A percentile compares a stretch with the other conserved stretches of the same genome.
Evolutionary conservation across 768 basidiomycete species (phyloP).

Genomic region (Amanita rubescens): DNA sequence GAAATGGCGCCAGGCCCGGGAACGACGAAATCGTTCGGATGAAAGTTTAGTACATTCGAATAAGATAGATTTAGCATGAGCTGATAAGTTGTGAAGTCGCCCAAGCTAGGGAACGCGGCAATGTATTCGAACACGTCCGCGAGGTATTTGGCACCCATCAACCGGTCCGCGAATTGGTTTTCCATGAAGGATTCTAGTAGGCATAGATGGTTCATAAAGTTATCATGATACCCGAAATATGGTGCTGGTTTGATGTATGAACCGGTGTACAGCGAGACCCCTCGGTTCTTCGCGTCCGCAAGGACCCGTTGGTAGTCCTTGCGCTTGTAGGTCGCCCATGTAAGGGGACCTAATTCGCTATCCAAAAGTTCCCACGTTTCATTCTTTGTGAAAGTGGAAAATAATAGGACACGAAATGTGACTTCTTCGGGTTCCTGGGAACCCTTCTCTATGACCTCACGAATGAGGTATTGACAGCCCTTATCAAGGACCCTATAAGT

Average conservation of each 20-base stretch:
- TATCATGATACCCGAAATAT: constrained; percentile 35
- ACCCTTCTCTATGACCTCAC: constrained; percentile 64
- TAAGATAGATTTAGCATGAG: constrained; percentile 55
- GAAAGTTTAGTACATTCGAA: constrained; percentile 49
- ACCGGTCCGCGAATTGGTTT: constrained; percentile 39
- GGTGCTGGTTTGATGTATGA: constrained; percentile 72
- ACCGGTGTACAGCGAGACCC: constrained; percentile 51
- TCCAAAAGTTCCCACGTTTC: constrained; percentile 64
- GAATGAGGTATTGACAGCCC: constrained; percentile 59
- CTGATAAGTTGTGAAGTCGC: constrained; percentile 68
- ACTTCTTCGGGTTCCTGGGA: constrained; percentile 52
- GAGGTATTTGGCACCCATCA: constrained; percentile 45
- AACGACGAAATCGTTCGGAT: constrained; percentile 62
- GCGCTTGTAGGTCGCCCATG: constrained; percentile 52
- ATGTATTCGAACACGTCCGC: constrained; percentile 59
- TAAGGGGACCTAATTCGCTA: constrained; percentile 45
- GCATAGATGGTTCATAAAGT: constrained; percentile 55
- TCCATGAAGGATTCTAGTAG: constrained; percentile 57
- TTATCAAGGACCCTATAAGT: constrained; percentile 70
- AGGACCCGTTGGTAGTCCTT: constrained; percentile 48
- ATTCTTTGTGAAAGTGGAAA: constrained; percentile 64
- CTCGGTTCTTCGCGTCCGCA: constrained; percentile 26
- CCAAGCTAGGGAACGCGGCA: constrained; percentile 59
- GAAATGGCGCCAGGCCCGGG: constrained; percentile 60
- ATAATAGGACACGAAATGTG: constrained; percentile 64